Conservation (phyloP, 139 green algal species). For the Edaphochlamys debaryana region DNA sequence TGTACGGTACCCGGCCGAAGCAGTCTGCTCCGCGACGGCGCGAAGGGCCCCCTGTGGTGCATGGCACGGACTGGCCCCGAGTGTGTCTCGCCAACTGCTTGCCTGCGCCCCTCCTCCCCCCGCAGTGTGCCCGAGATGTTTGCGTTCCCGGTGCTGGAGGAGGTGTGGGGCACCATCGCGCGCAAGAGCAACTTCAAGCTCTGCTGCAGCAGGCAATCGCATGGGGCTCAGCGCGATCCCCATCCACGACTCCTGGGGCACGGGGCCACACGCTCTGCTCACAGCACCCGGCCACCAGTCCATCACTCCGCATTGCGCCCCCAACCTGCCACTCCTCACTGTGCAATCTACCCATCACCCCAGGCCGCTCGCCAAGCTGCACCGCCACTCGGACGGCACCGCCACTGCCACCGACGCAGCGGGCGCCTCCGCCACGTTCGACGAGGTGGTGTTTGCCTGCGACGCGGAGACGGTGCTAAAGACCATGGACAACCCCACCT, state of each 20-base stretch:
- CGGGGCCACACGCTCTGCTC: too few relatives aligned
- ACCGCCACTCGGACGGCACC: conserved; percentile 27
- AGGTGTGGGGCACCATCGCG: conserved; percentile 60
- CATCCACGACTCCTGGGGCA: too few relatives aligned
- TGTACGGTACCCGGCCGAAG: too few relatives aligned
- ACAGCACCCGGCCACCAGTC: too few relatives aligned
- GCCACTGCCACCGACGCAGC: conserved; percentile 31
- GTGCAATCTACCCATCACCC: too few relatives aligned
- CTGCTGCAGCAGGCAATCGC: conserved; percentile 46
- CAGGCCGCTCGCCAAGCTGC: conserved; percentile 45
- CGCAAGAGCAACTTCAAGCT: conserved; percentile 25
- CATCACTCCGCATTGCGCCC: too few relatives aligned
- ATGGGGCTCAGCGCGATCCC: too few relatives aligned
- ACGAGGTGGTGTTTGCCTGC: conserved; percentile 77
- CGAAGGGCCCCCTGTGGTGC: too few relatives aligned
- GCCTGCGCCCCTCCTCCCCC: background rate
- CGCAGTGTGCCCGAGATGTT: conserved; percentile 70
- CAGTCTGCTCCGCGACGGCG: too few relatives aligned
- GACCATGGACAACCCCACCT: conserved; percentile 47
- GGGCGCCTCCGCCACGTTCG: conserved; percentile 50
- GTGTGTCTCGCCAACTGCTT: too few relatives aligned
- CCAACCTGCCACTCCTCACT: too few relatives aligned
- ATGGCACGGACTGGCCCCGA: too few relatives aligned
- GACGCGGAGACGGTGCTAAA: conserved; percentile 63
- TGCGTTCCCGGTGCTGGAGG: conserved; percentile 72